These are phyloP conservation scores for Athelia psychrophila DNA, from an alignment of 1,284 basidiomycete genomes.

Conservation along the genomic window DNA sequence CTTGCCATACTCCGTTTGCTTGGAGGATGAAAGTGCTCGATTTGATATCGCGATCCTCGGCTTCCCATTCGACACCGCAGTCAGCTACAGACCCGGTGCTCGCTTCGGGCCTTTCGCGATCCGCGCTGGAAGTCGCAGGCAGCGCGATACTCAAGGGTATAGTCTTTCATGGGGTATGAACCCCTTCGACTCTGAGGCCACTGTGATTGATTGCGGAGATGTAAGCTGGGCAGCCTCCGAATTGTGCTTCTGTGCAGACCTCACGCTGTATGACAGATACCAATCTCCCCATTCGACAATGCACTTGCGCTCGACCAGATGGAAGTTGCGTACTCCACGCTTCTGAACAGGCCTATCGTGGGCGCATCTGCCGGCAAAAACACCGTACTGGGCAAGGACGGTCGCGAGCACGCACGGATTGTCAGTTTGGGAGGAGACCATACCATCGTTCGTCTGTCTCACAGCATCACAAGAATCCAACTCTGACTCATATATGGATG, in stretches of 20 bases:
- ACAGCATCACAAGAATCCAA: not conserved
- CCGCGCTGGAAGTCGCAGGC: constrained; percentile 71
- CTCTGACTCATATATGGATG: not conserved
- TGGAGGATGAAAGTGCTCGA: constrained; percentile 49
- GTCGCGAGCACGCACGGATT: constrained; percentile 61
- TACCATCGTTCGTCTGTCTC: constrained; percentile 54
- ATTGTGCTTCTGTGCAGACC: not conserved
- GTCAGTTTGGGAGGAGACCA: constrained; percentile 79
- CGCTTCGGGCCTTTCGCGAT: constrained; percentile 83
- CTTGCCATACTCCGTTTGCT: constrained; percentile 64
- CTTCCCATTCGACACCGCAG: constrained; percentile 79
- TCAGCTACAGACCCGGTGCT: constrained; percentile 70
- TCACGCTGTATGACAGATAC: constrained; percentile 45
- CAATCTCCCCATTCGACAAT: constrained; percentile 71
- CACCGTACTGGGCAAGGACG: constrained; percentile 45
- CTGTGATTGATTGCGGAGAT: constrained; percentile 80
- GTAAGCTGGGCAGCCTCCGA: constrained; percentile 31
- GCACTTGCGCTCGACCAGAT: constrained; percentile 76
- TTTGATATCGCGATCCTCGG: constrained; percentile 80
- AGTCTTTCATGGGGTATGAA: constrained; percentile 68
- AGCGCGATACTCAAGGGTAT: constrained; percentile 53
- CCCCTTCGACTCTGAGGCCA: constrained; percentile 56
- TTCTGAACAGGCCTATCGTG: constrained; percentile 54
- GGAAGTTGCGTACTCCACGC: constrained; percentile 71
- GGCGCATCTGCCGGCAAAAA: constrained; percentile 22